phyloP scores from a whole-genome alignment of 176 grass and related monocot species.

The Hordeum marinum region DNA sequence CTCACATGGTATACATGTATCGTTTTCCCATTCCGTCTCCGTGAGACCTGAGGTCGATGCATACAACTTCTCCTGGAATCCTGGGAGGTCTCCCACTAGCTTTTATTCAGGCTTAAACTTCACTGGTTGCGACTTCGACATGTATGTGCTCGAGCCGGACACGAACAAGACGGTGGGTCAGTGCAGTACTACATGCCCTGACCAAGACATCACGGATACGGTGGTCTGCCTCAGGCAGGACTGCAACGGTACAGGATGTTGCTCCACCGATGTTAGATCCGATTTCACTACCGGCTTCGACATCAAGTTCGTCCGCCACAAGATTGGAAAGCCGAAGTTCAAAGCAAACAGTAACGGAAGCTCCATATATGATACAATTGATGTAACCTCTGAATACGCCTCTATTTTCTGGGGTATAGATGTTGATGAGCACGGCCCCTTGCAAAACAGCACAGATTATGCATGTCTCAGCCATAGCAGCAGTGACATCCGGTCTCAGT shows the following conservation, averaged over 20 bases:
- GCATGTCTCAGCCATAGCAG: neutral
- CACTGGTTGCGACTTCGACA: neutral
- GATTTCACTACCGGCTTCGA: neutral
- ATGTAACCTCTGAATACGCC: neutral
- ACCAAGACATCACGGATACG: neutral
- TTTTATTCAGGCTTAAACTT: neutral
- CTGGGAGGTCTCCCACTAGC: neutral
- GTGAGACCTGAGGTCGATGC: neutral
- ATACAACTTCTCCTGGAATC: neutral
- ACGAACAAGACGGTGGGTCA: neutral
- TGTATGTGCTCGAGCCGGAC: neutral
- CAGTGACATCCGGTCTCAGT: rapidly evolving
- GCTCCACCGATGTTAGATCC: rapidly evolving
- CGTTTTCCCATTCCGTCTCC: neutral
- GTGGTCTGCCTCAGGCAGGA: neutral
- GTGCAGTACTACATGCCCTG: neutral
- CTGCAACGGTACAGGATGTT: constrained; percentile 13
- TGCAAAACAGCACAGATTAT: neutral
- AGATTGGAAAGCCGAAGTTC: neutral
- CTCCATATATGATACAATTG: neutral
- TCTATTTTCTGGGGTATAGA: neutral
- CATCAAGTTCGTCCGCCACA: neutral
- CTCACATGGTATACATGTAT: neutral
- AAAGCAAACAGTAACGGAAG: neutral
- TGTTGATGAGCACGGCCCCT: neutral